Base-by-base conservation (phyloP, 257 asterid species). In the Agastache rugosa region DNA sequence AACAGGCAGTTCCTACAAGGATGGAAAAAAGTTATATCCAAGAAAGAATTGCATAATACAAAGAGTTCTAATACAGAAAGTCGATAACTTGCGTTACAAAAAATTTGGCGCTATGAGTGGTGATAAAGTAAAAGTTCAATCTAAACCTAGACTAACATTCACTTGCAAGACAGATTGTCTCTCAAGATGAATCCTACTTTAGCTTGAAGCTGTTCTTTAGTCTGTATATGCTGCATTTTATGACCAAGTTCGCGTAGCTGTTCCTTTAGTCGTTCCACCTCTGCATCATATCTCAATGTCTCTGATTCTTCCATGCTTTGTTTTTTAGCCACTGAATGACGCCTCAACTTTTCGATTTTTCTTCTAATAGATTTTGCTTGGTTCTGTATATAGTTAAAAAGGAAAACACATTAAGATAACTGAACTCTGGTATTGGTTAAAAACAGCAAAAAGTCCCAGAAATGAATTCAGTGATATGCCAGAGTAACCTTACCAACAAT, bases 281-380 rank as follows among this genome's bases (percentile, higher is more conserved):
- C 82, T 39, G 83, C 59, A 61, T 81, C 83, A 15, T 74, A 74
- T 72, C 71, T 81, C 69, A 65, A 73, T 62, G 78, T 78, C 50
- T 62, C 78, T 25, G 77, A 75, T 23, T 34, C 79, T 41, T 58
- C 61, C 29, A 84, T 64, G 20, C 41, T 72, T 20, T 61, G 75
- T 39, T 72, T 85, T 47, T 67, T 69, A 14, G 72, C 50, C 48
- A 37, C 41, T 16, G 88, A 83, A 45, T 55, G 69, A 72, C 75
- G 78, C 83, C 80, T 85, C 81, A 90, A 84, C 47, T 84, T 71
- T 63, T 84, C 91, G 20, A 94, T 79, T 84, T 84, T 82, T 80
- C 79, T 77, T 72, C 78, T 47, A 53, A 86, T 55, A 58, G 96
- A 82, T 76, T 84, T 86, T 19, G 90, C 92, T 80, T 84, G 79